These are phyloP conservation scores for Colletotrichum brevisporum DNA, from an alignment of 2,329 filamentous ascomycete genomes.

Conservation along the genomic window DNA sequence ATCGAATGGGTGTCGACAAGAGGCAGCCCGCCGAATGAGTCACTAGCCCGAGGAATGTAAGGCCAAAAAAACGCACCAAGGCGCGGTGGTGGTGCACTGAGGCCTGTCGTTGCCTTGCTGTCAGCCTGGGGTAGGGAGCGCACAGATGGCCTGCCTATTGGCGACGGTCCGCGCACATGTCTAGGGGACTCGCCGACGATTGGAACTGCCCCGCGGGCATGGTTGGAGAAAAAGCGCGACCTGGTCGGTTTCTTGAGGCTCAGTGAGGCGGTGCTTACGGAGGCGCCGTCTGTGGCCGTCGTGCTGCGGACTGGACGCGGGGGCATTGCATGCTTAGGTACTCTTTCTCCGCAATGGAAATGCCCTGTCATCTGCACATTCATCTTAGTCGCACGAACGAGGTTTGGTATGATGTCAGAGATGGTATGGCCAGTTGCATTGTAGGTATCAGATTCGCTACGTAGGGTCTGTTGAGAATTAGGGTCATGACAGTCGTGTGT, in stretches of 20 bases:
- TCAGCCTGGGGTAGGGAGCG: slow-evolving; percentile 3
- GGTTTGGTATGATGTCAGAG: neutral
- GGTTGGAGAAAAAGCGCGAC: slow-evolving; percentile 14
- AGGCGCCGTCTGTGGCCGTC: slow-evolving; percentile 15
- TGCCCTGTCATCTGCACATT: neutral
- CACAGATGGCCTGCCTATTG: slow-evolving; percentile 14
- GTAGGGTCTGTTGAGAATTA: neutral
- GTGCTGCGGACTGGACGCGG: slow-evolving; percentile 14
- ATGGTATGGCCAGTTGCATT: neutral
- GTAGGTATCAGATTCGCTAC: slow-evolving; percentile 22
- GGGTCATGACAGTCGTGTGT: slow-evolving; percentile 12
- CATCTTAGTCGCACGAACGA: neutral
- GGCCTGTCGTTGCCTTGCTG: slow-evolving; percentile 13
- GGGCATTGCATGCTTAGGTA: neutral
- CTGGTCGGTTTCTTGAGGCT: slow-evolving; percentile 15
- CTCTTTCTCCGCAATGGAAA: neutral
- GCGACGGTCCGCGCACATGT: slow-evolving; percentile 7
- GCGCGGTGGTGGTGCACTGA: neutral
- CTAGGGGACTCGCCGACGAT: neutral
- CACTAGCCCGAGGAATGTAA: slow-evolving; percentile 1
- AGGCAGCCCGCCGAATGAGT: slow-evolving; percentile 28
- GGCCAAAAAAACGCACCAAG: neutral
- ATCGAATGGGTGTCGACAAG: neutral
- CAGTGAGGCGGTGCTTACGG: slow-evolving; percentile 27
- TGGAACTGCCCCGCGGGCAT: neutral